These are phyloP conservation scores for Hyphodiscus sp. DNA, from an alignment of 2,329 filamentous ascomycete genomes.

Conservation along the genomic window DNA sequence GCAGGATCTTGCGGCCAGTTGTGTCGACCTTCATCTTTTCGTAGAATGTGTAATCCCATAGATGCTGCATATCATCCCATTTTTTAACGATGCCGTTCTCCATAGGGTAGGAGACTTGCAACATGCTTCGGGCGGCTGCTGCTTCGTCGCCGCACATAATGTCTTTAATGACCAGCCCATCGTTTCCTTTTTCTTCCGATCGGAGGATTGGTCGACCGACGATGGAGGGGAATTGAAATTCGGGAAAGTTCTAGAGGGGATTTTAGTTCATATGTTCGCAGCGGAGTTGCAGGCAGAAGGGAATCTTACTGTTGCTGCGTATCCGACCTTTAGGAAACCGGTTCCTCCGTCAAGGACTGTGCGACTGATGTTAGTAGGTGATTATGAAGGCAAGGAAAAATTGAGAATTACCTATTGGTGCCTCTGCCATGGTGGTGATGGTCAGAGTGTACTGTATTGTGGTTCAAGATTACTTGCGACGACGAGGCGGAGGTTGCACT, in stretches of 20 bases:
- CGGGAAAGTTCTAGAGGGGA: conserved; percentile 78
- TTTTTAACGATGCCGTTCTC: conserved; percentile 99
- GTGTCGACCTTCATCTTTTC: conserved; percentile 96
- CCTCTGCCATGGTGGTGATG: conserved; percentile 29
- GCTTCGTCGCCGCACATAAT: conserved; percentile 99
- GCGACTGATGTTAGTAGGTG: conserved; percentile 16
- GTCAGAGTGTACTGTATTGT: conserved; percentile 12
- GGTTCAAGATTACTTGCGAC: neutral
- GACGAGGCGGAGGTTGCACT: neutral
- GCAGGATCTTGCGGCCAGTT: conserved; percentile 87
- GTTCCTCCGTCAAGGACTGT: conserved; percentile 98
- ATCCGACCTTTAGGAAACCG: conserved; percentile 98
- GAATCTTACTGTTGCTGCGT: conserved; percentile 71
- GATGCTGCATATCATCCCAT: conserved; percentile 99
- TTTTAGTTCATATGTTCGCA: conserved; percentile 2
- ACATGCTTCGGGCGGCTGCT: conserved; percentile 89
- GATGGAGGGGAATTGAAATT: conserved; percentile 97
- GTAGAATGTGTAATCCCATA: conserved; percentile 98
- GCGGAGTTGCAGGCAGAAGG: conserved; percentile 2
- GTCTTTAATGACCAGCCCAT: conserved; percentile 81
- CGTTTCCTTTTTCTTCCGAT: conserved; percentile 70
- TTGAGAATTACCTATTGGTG: conserved; percentile 29
- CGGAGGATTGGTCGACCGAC: conserved; percentile 96
- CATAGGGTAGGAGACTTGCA: conserved; percentile 99
- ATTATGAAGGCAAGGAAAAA: neutral